Evolutionary conservation across 768 basidiomycete species (phyloP), one percentile per base, ranked within the genome.

Genomic region (Psilocybe subaeruginosa): DNA sequence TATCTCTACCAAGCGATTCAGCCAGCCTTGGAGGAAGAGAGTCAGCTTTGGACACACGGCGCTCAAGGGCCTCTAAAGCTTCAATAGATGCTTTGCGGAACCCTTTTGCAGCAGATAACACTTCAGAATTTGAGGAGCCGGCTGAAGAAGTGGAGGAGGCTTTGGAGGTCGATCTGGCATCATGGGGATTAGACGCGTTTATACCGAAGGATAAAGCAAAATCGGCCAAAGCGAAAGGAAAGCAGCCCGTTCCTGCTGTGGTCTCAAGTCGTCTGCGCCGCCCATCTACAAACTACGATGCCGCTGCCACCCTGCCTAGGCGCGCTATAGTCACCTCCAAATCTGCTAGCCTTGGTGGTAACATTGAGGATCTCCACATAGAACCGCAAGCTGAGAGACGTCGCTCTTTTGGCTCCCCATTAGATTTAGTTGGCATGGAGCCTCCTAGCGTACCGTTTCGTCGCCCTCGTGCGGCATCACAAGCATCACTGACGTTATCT

Each of bases 161-260:
- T 27, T 58, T 89, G 33, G 93, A 93, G 69, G 89, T 93, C 29
- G 92, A 93, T 73, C 78, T 94, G 59, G 80, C 88, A 3, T 93
- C 91, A 16, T 95, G 91, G 92, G 93, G 93, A 3, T 79, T 95
- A 27, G 89, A 92, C 60, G 82, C 86, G 5, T 87, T 92, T 74
- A 85, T 92, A 62, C 81, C 86, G 1, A 89, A 90, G 66, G 86
- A 89, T 65, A 90, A 87, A 75, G 71, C 72, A 72, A 58, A 80
- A 64, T 71, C 70, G n/a, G 68, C 68, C 16, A 82, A 80, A 62
- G 73, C 72, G 17, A 82, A 78, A 61, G 77, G 73, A n/a, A 80
- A 83, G 74, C 67, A 83, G 69, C 69, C 68, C 19, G 56, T 64
- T 31, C 78, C 78, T 59, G 68, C 74, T 49, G 69, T 79, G 49